These are phyloP conservation scores for Candida tallmaniae DNA, from an alignment of 805 yeast genomes.

Conservation along the genomic window DNA sequence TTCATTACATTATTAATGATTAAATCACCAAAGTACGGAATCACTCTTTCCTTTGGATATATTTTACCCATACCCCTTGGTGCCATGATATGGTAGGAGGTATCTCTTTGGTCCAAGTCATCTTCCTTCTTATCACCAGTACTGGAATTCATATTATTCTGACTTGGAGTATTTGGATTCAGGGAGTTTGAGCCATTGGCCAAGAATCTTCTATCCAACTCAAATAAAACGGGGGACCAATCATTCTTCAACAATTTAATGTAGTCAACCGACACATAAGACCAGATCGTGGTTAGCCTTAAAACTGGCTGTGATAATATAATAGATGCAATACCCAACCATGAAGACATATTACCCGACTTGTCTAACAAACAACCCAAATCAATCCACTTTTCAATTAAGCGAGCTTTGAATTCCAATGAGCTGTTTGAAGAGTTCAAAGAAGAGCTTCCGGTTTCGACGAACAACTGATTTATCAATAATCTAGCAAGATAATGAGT, in stretches of 20 bases:
- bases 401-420: constrained; percentile 50
- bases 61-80: constrained; percentile 81
- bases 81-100: constrained; percentile 68
- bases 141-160: neutral
- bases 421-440: constrained; percentile 13
- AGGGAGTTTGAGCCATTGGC: constrained; percentile 29
- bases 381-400: constrained; percentile 79
- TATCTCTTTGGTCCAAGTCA: constrained; percentile 24
- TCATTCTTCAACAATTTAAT: constrained; percentile 63
- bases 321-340: constrained; percentile 85
- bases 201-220: constrained; percentile 72
- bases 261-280: constrained; percentile 54
- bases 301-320: constrained; percentile 79
- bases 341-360: constrained; percentile 87
- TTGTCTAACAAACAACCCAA: constrained; percentile 74
- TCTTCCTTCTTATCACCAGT: too few species aligned
- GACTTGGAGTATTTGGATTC: constrained; percentile 9
- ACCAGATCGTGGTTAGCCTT: constrained; percentile 73
- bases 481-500: constrained; percentile 77
- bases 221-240: constrained; percentile 93
- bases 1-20: constrained; percentile 40
- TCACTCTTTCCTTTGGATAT: constrained; percentile 70
- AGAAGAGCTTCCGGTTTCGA: constrained; percentile 29
- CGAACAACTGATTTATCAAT: constrained; percentile 63
- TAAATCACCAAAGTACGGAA: constrained; percentile 90